These are phyloP conservation scores for Botrytis medusae DNA, from an alignment of 2,329 filamentous ascomycete genomes.

Conservation along the genomic window DNA sequence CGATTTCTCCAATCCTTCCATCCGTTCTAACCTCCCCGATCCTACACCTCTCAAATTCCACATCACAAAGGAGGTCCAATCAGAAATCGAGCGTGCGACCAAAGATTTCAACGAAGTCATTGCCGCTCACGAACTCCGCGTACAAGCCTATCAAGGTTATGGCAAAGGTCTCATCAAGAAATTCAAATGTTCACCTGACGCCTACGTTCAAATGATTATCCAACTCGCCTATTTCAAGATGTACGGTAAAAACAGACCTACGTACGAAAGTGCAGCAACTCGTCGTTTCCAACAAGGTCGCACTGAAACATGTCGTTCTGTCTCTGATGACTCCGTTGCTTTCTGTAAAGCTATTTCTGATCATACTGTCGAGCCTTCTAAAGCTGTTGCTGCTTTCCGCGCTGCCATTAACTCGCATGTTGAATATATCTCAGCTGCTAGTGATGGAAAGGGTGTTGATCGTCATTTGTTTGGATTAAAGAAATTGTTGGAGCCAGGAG, in stretches of 20 bases:
- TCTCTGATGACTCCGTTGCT: slow-evolving; percentile 86
- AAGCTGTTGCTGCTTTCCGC: slow-evolving; percentile 73
- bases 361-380: slow-evolving; percentile 58
- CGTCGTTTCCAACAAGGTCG: slow-evolving; percentile 94
- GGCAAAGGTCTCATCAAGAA: slow-evolving; percentile 99
- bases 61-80: slow-evolving; percentile 69
- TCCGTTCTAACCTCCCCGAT: slow-evolving; percentile 82
- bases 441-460: slow-evolving; percentile 91
- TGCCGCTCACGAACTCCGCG: slow-evolving; percentile 81
- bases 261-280: slow-evolving; percentile 94
- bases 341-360: slow-evolving; percentile 90
- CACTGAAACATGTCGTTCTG: slow-evolving; percentile 91
- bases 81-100: slow-evolving; percentile 75
- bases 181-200: slow-evolving; percentile 97
- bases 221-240: slow-evolving; percentile 98
- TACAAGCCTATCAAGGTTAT: slow-evolving; percentile 96
- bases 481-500: slow-evolving; percentile 77
- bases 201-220: slow-evolving; percentile 98
- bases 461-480: slow-evolving; percentile 96
- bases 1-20: slow-evolving; percentile 74
- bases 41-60: slow-evolving; percentile 77
- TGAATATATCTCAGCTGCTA: slow-evolving; percentile 87
- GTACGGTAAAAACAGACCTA: slow-evolving; percentile 96
- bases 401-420: slow-evolving; percentile 79
- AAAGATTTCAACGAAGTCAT: slow-evolving; percentile 81